These are phyloP conservation scores for Salix viminalis DNA, from an alignment of 345 rosid species.

Conservation along the genomic window DNA sequence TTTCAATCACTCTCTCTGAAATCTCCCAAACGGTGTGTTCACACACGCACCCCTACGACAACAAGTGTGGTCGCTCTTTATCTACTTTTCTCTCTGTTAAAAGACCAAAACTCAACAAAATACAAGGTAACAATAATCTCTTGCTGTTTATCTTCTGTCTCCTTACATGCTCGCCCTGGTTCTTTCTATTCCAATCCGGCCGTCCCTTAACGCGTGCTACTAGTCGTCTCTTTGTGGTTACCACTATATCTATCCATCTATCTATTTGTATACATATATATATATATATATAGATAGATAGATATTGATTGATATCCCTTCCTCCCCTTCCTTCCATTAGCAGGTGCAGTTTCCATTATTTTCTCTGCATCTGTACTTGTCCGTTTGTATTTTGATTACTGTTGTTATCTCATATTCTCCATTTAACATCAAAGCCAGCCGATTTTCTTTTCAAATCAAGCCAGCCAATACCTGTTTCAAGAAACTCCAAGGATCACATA, in stretches of 20 bases:
- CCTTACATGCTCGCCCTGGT: background rate
- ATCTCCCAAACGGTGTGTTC: background rate
- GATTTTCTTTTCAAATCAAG: background rate
- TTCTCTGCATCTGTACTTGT: conserved; percentile 45
- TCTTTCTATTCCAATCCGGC: conserved; percentile 29
- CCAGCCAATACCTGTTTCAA: background rate
- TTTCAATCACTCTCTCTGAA: background rate
- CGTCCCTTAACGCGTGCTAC: conserved; percentile 43
- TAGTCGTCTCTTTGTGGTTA: conserved; percentile 32
- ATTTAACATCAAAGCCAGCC: background rate
- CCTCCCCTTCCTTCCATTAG: conserved; percentile 23
- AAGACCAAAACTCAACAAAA: background rate
- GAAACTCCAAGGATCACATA: background rate
- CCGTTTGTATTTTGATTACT: background rate
- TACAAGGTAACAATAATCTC: background rate
- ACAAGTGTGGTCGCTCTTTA: background rate
- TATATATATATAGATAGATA: no score
- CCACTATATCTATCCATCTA: conserved; percentile 28
- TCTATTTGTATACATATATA: no score
- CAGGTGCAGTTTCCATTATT: conserved; percentile 42
- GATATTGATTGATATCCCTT: conserved; percentile 7
- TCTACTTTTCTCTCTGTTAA: background rate
- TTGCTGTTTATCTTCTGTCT: background rate
- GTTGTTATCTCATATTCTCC: background rate
- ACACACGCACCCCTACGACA: no score